Evolutionary conservation across 805 yeast genomes (phyloP), one percentile per base, ranked within the genome.

Genomic region (Candida maltosa): DNA sequence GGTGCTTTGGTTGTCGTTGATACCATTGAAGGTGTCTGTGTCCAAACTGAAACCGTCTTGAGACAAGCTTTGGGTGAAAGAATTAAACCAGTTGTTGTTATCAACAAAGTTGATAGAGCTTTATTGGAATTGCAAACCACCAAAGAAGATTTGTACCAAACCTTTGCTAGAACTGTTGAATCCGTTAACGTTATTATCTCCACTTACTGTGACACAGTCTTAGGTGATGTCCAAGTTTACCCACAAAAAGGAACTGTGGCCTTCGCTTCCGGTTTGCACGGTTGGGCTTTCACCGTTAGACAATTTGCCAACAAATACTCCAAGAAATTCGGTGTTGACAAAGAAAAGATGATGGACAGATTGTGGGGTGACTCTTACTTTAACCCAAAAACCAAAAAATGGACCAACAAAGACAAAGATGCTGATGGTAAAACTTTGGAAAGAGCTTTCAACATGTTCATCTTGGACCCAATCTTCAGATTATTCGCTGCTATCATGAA

Each of bases 251-350:
- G 98, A 78, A 91, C 97, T 71, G 96, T 91, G 65, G 98, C 98
- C 57, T 91, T 91, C 75, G 97, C 96, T 79, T 93, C 97, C 71
- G 98, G 97, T 85, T 80, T 91, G 67, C 98, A 91, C 83, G 98
- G 98, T 75, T 91, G 98, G 98, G 97, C 97, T 69, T 91, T 91
- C 91, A 91, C 98, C 59, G 84, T 91, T 67, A 87, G 98, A 75
- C 97, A 91, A 80, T 91, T 91, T 59, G 97, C 97, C 60, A 72
- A 77, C 75, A 87, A 96, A 78, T 91, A 93, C 83, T 80, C 96
- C 70, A 88, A 89, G 88, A 93, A 91, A 78, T 91, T 93, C 70
- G 97, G 97, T 88, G 97, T 91, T 65, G 97, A 91, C 86, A 82
- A 87, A 70, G 52, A 66, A 47, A 91, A 93, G 87, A 88, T 91